phyloP scores from a whole-genome alignment of 2,329 filamentous ascomycete genomes.

The Ambrosiella beaveri region DNA sequence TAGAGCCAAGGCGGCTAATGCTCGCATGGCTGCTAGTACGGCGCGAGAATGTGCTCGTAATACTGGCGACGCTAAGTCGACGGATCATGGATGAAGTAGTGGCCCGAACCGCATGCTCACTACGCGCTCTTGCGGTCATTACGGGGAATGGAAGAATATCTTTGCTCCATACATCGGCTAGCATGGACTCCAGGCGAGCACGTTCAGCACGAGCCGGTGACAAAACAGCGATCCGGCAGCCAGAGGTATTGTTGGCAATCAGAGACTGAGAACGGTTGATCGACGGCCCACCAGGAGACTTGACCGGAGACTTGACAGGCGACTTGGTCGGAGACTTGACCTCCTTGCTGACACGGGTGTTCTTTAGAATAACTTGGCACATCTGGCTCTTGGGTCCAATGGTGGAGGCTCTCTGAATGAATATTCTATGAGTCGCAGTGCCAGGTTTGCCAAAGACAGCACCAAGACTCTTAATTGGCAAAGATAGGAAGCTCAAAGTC shows the following conservation, averaged over 20 bases:
- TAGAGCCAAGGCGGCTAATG: slow-evolving; percentile 16
- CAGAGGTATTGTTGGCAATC: slow-evolving; percentile 32
- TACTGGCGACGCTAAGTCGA: slow-evolving; percentile 68
- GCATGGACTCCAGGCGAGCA: slow-evolving; percentile 53
- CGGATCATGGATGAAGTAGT: slow-evolving; percentile 79
- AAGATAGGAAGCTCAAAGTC: slow-evolving; percentile 41
- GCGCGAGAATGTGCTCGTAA: slow-evolving; percentile 58
- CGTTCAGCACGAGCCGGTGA: slow-evolving; percentile 60
- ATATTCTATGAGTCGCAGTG: slow-evolving; percentile 49
- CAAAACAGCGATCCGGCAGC: slow-evolving; percentile 44
- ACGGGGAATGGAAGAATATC: slow-evolving; percentile 69
- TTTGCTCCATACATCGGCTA: slow-evolving; percentile 71
- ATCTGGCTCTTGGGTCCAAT: slow-evolving; percentile 49
- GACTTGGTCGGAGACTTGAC: slow-evolving; percentile 26
- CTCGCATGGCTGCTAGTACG: slow-evolving; percentile 42
- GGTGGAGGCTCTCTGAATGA: slow-evolving; percentile 63
- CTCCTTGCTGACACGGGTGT: slow-evolving; percentile 55
- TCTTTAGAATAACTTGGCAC: slow-evolving; percentile 70
- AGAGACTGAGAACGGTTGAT: slow-evolving; percentile 69
- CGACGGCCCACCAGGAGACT: slow-evolving; percentile 25
- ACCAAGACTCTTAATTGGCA: slow-evolving; percentile 59
- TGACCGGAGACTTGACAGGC: slow-evolving; percentile 33
- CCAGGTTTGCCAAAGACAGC: slow-evolving; percentile 57
- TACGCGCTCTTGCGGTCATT: slow-evolving; percentile 46
- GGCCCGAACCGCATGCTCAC: slow-evolving; percentile 55